These are phyloP conservation scores for Setomelanomma holmii DNA, from an alignment of 2,329 filamentous ascomycete genomes.

Conservation along the genomic window DNA sequence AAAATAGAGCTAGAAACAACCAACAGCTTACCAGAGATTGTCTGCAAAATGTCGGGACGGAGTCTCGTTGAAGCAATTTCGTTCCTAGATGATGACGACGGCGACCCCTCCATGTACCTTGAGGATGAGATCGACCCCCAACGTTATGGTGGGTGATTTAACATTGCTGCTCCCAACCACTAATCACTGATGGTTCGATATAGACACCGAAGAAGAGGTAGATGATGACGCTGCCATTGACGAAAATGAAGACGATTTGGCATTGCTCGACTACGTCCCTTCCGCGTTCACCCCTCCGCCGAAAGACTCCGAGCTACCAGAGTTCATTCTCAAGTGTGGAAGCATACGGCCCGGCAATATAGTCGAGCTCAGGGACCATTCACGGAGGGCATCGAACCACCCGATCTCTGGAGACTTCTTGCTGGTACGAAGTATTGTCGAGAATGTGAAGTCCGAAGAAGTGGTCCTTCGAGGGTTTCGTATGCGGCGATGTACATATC, in stretches of 20 bases:
- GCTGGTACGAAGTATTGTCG: constrained; percentile 21
- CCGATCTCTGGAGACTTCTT: constrained; percentile 33
- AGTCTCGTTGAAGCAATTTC: constrained; percentile 4
- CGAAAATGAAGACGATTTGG: background rate
- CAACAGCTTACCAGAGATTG: no score
- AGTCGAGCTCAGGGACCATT: constrained; percentile 24
- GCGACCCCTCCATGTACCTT: background rate
- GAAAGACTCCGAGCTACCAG: background rate
- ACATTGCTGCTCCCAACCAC: no score
- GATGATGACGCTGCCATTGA: constrained; percentile 2
- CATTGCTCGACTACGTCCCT: background rate
- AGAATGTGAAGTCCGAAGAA: constrained; percentile 20
- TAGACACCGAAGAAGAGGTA: background rate
- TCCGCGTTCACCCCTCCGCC: background rate
- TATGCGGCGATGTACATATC: constrained; percentile 24
- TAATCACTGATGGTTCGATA: no score
- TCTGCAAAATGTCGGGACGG: constrained; percentile 2
- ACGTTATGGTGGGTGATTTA: constrained; percentile 4
- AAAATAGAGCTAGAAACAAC: no score
- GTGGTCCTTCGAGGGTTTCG: constrained; percentile 27
- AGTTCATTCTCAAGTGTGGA: background rate
- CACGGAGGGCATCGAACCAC: background rate
- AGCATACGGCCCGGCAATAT: constrained; percentile 14
- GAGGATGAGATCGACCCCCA: constrained; percentile 11
- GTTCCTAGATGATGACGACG: constrained; percentile 4